Evolutionary conservation across 2,329 filamentous ascomycete species (phyloP).

Genomic region (Monilinia polystroma): DNA sequence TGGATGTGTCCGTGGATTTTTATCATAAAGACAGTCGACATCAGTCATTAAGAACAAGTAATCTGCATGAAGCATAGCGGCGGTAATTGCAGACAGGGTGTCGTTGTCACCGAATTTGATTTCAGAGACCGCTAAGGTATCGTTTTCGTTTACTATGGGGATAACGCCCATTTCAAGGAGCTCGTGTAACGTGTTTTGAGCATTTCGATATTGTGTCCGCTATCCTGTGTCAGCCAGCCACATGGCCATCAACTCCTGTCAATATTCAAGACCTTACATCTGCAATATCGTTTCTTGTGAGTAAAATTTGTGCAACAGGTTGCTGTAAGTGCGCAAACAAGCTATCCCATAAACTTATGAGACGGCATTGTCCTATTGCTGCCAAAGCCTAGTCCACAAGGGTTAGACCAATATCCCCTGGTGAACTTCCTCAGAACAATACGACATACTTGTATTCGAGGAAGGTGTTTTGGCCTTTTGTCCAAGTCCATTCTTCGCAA

Average conservation of each 20-base stretch:
- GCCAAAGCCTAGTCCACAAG: conserved; percentile 67
- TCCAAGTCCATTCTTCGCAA: conserved; percentile 86
- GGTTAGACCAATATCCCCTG: neutral
- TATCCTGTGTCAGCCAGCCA: conserved; percentile 42
- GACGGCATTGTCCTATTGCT: conserved; percentile 90
- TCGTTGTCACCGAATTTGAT: conserved; percentile 99
- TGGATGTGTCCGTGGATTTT: conserved; percentile 82
- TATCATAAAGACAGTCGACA: conserved; percentile 95
- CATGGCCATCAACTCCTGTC: neutral
- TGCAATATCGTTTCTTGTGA: conserved; percentile 94
- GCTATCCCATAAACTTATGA: conserved; percentile 95
- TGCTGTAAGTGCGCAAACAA: conserved; percentile 85
- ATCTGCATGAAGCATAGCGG: conserved; percentile 95
- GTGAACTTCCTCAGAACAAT: neutral
- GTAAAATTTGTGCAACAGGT: conserved; percentile 88
- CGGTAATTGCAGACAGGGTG: conserved; percentile 92
- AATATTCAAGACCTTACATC: conserved; percentile 58
- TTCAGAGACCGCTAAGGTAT: conserved; percentile 93
- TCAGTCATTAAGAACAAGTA: conserved; percentile 98
- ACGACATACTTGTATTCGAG: conserved; percentile 70
- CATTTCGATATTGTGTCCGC: conserved; percentile 92
- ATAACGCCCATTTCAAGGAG: conserved; percentile 93
- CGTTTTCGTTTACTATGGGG: conserved; percentile 98
- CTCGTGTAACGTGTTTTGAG: conserved; percentile 90
- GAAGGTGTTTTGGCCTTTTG: conserved; percentile 84